phyloP scores from a whole-genome alignment of 2,329 filamentous ascomycete species.

The Colletotrichum spaethianum region DNA sequence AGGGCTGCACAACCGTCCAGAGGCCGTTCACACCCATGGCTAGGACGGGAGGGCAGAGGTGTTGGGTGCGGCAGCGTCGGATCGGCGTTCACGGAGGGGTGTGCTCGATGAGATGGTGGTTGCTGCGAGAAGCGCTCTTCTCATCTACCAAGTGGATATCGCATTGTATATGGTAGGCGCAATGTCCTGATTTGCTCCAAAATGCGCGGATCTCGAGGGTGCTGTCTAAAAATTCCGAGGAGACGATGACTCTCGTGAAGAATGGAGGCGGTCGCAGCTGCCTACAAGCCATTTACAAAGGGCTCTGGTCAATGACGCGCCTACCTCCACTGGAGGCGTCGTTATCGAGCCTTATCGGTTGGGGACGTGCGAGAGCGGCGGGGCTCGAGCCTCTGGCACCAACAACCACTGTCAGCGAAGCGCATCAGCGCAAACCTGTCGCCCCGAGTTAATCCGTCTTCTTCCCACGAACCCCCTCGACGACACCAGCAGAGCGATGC shows the following conservation, averaged over 20 bases:
- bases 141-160: slow-evolving; percentile 28
- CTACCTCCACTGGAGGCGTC: slow-evolving; percentile 23
- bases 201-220: not conserved
- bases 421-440: not conserved
- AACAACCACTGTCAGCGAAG: not conserved
- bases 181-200: not conserved
- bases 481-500: slow-evolving; percentile 16
- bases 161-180: slow-evolving; percentile 24
- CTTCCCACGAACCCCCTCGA: not conserved
- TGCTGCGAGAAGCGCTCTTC: slow-evolving; percentile 38
- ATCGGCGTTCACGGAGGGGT: slow-evolving; percentile 33
- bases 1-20: slow-evolving; percentile 96
- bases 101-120: not conserved
- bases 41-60: slow-evolving; percentile 32
- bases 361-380: slow-evolving; percentile 11
- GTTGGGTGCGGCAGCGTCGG: not conserved
- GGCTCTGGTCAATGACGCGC: slow-evolving; percentile 36
- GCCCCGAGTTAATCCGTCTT: not conserved
- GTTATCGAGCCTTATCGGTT: slow-evolving; percentile 37
- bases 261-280: slow-evolving; percentile 10
- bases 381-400: not conserved
- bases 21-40: slow-evolving; percentile 97
- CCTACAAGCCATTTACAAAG: slow-evolving; percentile 23
- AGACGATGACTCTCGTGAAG: slow-evolving; percentile 25
- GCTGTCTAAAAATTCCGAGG: not conserved